phyloP scores from a whole-genome alignment of 1,139 yeast species.

The Petasospora fabianii region DNA sequence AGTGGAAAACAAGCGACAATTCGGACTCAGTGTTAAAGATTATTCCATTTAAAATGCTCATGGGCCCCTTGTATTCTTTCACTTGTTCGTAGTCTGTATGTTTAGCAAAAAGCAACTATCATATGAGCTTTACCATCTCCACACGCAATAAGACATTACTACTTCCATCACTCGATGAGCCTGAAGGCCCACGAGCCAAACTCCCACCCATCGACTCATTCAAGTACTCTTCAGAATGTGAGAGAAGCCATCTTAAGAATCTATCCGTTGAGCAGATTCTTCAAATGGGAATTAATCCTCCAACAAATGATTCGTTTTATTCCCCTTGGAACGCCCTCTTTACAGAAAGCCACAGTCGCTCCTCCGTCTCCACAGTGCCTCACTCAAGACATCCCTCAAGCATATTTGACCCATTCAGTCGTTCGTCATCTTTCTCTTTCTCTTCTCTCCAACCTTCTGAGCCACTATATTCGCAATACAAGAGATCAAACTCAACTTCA shows the following conservation, averaged over 20 bases:
- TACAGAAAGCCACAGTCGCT: slow-evolving; percentile 1
- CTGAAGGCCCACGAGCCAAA: not conserved
- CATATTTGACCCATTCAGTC: slow-evolving; percentile 1
- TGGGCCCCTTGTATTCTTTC: too few relatives aligned
- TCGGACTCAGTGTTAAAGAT: not conserved
- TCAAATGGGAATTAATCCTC: not conserved
- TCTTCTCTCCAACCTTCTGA: not conserved
- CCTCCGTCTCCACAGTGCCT: not conserved
- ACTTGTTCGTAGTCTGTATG: too few relatives aligned
- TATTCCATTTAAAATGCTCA: not conserved
- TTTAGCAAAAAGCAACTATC: too few relatives aligned
- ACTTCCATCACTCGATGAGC: slow-evolving; percentile 3
- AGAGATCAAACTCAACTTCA: slow-evolving; percentile 1
- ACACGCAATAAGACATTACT: slow-evolving; percentile 5
- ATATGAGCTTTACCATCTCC: slow-evolving; percentile 4
- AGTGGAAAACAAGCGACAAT: not conserved
- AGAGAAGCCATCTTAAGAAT: slow-evolving; percentile 3
- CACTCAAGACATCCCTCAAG: not conserved
- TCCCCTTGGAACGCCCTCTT: slow-evolving; percentile 2
- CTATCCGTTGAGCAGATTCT: slow-evolving; percentile 5
- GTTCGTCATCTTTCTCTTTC: not conserved
- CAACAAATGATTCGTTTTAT: not conserved
- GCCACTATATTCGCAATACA: slow-evolving; percentile 1
- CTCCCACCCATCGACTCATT: slow-evolving; percentile 8
- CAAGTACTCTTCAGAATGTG: slow-evolving; percentile 3